Conservation (phyloP, 1,139 yeast genomes). For the Sugiyamaella sp. region DNA sequence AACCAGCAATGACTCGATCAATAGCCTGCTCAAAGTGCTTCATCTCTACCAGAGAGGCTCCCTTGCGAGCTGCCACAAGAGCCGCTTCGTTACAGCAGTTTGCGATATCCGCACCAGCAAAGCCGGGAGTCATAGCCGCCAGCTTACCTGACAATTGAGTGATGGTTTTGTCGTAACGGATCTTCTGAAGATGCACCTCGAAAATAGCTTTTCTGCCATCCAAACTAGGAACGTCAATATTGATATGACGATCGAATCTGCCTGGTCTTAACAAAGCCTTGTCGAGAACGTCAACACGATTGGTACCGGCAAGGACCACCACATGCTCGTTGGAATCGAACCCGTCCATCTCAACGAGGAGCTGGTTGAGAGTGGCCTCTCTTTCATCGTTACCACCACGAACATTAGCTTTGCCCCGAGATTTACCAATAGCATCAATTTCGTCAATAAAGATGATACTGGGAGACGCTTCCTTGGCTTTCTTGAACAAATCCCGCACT, state of each 20-base stretch:
- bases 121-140: constrained; percentile 96
- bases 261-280: constrained; percentile 95
- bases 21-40: constrained; percentile 92
- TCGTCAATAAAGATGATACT: constrained; percentile 94
- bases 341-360: constrained; percentile 98
- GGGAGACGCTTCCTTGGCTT: constrained; percentile 93
- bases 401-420: constrained; percentile 80
- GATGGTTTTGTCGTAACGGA: constrained; percentile 55
- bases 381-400: constrained; percentile 92
- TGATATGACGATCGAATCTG: constrained; percentile 91
- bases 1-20: constrained; percentile 95
- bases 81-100: constrained; percentile 98
- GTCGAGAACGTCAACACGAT: constrained; percentile 91
- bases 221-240: constrained; percentile 89
- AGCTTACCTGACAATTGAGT: constrained; percentile 76
- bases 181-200: constrained; percentile 75
- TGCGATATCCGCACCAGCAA: constrained; percentile 97
- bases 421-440: constrained; percentile 97
- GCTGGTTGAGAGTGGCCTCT: constrained; percentile 92
- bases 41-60: constrained; percentile 67
- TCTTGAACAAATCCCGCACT: constrained; percentile 90
- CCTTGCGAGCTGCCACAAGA: constrained; percentile 86
- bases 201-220: constrained; percentile 93
- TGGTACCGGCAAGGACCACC: constrained; percentile 96
- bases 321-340: constrained; percentile 88